Evolutionary conservation across 225 moss, liverwort and hornwort species (phyloP), one percentile per base, ranked within the genome.

Genomic region (Climacium dendroides): DNA sequence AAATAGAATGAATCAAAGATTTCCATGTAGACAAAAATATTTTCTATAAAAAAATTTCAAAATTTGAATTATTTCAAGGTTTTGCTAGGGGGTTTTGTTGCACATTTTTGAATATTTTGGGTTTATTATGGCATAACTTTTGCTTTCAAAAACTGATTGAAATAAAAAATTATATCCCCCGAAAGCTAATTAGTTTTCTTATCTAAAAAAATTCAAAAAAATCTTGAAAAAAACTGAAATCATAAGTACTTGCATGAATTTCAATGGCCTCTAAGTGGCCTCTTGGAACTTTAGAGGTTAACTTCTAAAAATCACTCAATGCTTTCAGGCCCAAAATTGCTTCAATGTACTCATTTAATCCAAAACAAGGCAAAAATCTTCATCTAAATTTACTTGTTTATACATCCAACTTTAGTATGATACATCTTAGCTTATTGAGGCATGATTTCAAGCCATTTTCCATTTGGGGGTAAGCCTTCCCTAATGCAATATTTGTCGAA

Each of bases 181-280:
- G 9, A 5, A 26, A 43, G 3, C 9, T 17, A 72, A 45, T 6
- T 0, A 29, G 6, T 18, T 47, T 72, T 45, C 3, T 6, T 17
- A 47, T 45, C 1, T 18, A 6, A 43, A 26, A 8, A 41, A 70
- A 13, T 13, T 25, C 5, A 0, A 26, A 71, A 71, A 43, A 71
- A 43, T 71, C 8, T 28, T 43, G 3, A 3, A 1, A 71, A 41
- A 71, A 43, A 28, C 28, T 43, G 16, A n/a, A n/a, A 28, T 41
- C 3, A 43, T 28, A 43, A 9, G 28, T 70, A 43, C 16, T 1
- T 13, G 2, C 3, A 0, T 5, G 5, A 65, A 66, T 5, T 16
- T 71, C 43, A 15, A 43, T 15, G 3, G 3, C 3, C 2, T 3
- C 5, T 9, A 13, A 3, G 2, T 2, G 3, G 7, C 8, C 3